These are phyloP conservation scores for Fusarium secorum DNA, from an alignment of 2,329 filamentous ascomycete genomes.

Conservation along the genomic window DNA sequence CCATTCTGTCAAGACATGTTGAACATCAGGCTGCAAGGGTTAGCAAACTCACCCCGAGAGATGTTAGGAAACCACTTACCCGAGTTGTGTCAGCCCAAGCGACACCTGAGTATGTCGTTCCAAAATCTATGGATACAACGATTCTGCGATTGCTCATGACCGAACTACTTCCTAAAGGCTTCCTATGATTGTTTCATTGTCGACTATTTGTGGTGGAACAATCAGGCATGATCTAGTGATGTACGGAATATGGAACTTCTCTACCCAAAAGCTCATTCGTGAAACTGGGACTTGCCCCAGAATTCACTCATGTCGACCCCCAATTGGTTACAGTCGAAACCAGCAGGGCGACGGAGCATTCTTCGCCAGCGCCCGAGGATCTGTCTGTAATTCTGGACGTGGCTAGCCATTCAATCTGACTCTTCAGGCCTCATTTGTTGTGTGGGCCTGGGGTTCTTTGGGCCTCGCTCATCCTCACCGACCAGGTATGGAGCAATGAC, in stretches of 20 bases:
- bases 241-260: conserved; percentile 18
- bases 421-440: conserved; percentile 31
- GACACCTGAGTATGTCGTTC: conserved; percentile 64
- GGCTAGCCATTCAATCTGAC: conserved; percentile 15
- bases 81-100: conserved; percentile 57
- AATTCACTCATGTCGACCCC: conserved; percentile 20
- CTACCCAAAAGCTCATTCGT: conserved; percentile 19
- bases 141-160: conserved; percentile 51
- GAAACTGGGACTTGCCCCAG: conserved; percentile 26
- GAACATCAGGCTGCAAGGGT: conserved; percentile 49
- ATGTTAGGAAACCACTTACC: conserved; percentile 39
- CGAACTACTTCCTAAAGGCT: conserved; percentile 19
- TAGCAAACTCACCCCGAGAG: conserved; percentile 25
- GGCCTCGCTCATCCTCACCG: conserved; percentile 30
- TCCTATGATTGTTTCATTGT: conserved; percentile 33
- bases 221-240: conserved; percentile 23
- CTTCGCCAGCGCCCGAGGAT: conserved; percentile 29
- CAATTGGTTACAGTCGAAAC: conserved; percentile 21
- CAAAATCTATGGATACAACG: conserved; percentile 63
- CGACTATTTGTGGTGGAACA: conserved; percentile 27
- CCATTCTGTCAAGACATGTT: conserved; percentile 55
- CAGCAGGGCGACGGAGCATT: conserved; percentile 28
- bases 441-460: conserved; percentile 16
- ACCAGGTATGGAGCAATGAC: conserved; percentile 20
- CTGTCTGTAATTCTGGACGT: conserved; percentile 18